Base-by-base conservation (phyloP, 2,329 filamentous ascomycete species). In the Xylaria sp. region DNA sequence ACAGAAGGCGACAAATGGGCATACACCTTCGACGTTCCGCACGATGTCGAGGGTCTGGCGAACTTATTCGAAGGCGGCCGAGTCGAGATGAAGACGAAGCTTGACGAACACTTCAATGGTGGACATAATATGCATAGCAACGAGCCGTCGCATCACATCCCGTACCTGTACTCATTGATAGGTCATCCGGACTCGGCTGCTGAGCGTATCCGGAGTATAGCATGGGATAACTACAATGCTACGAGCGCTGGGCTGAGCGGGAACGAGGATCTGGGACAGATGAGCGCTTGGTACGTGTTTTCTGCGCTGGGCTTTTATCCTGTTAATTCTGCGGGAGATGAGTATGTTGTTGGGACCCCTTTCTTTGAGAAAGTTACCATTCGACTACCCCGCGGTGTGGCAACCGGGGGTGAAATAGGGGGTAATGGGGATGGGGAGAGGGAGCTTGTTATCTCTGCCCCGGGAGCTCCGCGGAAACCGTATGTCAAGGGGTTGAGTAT, bases 241-340 rank as follows among this genome's bases (percentile, higher is more conserved):
- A 82, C 80, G 0, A 77, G 78, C 38, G 75, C 78, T 0, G 80
- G 81, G 0, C 65, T 83, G 0, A 77, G 77, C 35, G 80, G 80
- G 0, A 83, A 82, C 62, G 80, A 83, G 63, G 79, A 83, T 65
- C 70, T 83, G 3, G 80, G 80, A 1, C 80, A 83, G 71, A 83
- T 82, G 80, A 82, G 79, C 61, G 79, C 80, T 0, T 83, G 79
- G 79, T 82, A 81, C 55, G 70, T 82, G 4, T 80, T 82, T 57
- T 80, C 79, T 0, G 78, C 79, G 4, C 66, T 82, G 9, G 80
- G 80, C 0, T 82, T 83, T 67, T 82, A 82, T 62, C 80, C 80
- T 0, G 73, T 82, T 40, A 79, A 82, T 59, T 75, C 80, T 0
- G 79, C 79, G 1, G 72, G 75, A 5, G 78, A 80, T 38, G 77